A percentile compares a stretch with the other conserved stretches of the same genome.
phyloP scores from a whole-genome alignment of 2,329 filamentous ascomycete species.

The Aspergillus fijiensis region DNA sequence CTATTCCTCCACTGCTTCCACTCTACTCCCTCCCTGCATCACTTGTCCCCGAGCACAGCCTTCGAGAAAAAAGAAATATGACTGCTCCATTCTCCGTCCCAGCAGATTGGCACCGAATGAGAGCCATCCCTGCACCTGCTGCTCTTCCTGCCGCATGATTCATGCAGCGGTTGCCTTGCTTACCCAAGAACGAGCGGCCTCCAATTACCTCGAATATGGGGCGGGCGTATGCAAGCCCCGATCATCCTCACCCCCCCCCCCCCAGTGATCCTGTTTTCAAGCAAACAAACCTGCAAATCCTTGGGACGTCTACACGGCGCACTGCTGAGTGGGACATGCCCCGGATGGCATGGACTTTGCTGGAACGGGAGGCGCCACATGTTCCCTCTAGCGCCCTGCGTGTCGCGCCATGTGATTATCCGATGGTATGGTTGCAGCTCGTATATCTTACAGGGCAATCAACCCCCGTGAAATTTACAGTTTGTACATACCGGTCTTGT shows the following conservation, averaged over 20 bases:
- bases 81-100: neutral
- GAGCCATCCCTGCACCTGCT: neutral
- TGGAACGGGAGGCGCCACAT: neutral
- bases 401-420: neutral
- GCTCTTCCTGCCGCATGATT: neutral
- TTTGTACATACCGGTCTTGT: neutral
- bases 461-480: neutral
- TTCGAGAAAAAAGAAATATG: neutral
- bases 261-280: too few species aligned
- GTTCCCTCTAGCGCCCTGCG: neutral
- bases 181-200: neutral
- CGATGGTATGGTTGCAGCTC: neutral
- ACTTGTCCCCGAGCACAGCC: neutral
- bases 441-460: too few species aligned
- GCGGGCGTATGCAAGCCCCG: too few species aligned
- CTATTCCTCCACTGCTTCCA: too few species aligned
- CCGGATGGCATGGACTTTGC: neutral
- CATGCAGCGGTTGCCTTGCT: neutral
- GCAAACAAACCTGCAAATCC: too few species aligned
- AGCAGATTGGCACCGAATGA: slow-evolving; percentile 9
- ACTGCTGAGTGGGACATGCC: neutral
- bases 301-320: too few species aligned
- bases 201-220: neutral
- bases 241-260: too few species aligned
- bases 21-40: too few species aligned